Evolutionary conservation across 2,329 filamentous ascomycete genomes (phyloP), one percentile per base, ranked within the genome.

Genomic region (Ascochyta koolunga): DNA sequence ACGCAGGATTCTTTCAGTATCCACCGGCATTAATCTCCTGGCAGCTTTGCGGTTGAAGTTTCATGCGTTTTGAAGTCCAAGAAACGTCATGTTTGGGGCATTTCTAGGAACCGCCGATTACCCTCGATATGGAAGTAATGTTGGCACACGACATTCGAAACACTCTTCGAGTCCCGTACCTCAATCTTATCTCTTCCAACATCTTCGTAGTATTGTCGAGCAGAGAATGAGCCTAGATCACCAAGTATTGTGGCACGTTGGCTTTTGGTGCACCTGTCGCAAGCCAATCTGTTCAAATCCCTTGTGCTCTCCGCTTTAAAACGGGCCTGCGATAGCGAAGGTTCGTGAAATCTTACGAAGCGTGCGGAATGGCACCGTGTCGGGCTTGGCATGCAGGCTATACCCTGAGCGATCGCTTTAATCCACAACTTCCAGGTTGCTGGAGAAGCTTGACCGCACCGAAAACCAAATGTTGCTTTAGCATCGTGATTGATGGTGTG

Each of bases 311-410:
- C 32, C 50, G n/a, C 24, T 37, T 24, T 42, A 27, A 10, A 21
- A 24, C 25, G 21, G 35, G n/a, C 36, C 15, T 52, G 21, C 22
- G 27, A 10, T 27, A 18, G 25, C 36, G 35, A 44, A 21, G 41
- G 39, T 52, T 22, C 31, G 41, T 52, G 40, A 45, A 7, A 38
- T 39, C 44, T 48, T 48, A 48, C 50, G 48, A 48, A 54, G 32
- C 43, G 11, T 37, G 32, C 43, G 44, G n/a, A 48, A 39, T 33
- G 21, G 43, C 5, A 43, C 43, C 43, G 37, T 37, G 7, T 24
- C 24, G 37, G 18, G 29, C 37, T 47, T 37, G 24, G 31, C 31
- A 38, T 29, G 19, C 38, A 47, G 18, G 22, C 18, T 16, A 15
- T 29, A 7, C 33, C 25, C 32, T 46, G 42, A 42, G 19, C 18